Evolutionary conservation across 176 grass and related monocot genomes (phyloP).

Genomic region (Ensete glaucum): DNA sequence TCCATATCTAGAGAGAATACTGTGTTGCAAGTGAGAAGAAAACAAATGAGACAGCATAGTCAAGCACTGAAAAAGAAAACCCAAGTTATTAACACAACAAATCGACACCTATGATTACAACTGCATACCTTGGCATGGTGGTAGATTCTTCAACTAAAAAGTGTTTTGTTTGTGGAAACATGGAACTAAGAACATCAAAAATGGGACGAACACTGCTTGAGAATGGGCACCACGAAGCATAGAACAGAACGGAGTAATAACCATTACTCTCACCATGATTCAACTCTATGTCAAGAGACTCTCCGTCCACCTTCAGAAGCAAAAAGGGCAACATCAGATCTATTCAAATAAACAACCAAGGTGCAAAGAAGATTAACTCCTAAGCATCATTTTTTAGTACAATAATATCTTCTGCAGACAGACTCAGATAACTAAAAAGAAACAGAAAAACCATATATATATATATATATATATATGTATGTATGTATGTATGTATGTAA

Average conservation of each 20-base stretch:
- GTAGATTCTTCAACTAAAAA: constrained; percentile 61
- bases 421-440: too few species aligned
- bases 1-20: constrained; percentile 83
- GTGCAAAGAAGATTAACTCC: too few species aligned
- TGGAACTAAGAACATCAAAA: constrained; percentile 57
- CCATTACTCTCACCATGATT: constrained; percentile 30
- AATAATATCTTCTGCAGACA: too few species aligned
- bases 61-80: constrained; percentile 14
- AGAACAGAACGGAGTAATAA: constrained; percentile 55
- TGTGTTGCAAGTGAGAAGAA: constrained; percentile 30
- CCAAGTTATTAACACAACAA: background rate
- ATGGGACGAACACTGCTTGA: constrained; percentile 43
- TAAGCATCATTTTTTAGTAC: too few species aligned
- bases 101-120: background rate
- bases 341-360: background rate
- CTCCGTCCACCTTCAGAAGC: constrained; percentile 38
- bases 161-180: constrained; percentile 76
- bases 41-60: background rate
- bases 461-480: too few species aligned
- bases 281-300: constrained; percentile 51
- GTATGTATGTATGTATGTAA: too few species aligned
- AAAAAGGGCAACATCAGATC: constrained; percentile 9
- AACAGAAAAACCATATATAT: too few species aligned
- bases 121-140: constrained; percentile 50
- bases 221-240: constrained; percentile 70